These are phyloP conservation scores for Pisolithus thermaeus DNA, from an alignment of 1,284 basidiomycete species.

Conservation along the genomic window DNA sequence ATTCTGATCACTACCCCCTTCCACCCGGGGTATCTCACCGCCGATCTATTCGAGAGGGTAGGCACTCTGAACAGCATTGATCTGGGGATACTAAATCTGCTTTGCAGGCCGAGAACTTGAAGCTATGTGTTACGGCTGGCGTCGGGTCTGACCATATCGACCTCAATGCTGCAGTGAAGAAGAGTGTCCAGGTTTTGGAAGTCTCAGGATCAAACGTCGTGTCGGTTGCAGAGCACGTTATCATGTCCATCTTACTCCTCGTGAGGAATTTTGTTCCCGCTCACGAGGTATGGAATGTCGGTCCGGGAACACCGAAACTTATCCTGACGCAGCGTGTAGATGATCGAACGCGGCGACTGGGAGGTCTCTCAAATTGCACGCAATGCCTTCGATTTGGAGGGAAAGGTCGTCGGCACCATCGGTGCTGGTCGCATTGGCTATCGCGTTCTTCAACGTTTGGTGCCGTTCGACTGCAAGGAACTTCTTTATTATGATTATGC, in stretches of 20 bases:
- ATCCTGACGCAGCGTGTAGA: constrained; percentile 36
- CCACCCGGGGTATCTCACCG: constrained; percentile 87
- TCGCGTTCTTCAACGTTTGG: constrained; percentile 83
- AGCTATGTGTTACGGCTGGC: constrained; percentile 90
- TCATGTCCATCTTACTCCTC: constrained; percentile 72
- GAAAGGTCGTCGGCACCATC: constrained; percentile 87
- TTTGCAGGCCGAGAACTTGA: constrained; percentile 80
- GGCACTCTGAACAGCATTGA: background rate
- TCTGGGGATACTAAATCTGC: constrained; percentile 3
- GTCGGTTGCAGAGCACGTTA: constrained; percentile 89
- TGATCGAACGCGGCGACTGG: constrained; percentile 84
- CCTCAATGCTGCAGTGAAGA: constrained; percentile 82
- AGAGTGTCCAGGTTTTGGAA: constrained; percentile 79
- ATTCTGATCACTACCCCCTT: constrained; percentile 89
- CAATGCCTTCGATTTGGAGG: constrained; percentile 84
- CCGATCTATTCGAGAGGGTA: constrained; percentile 68
- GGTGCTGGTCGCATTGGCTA: constrained; percentile 87
- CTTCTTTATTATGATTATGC: constrained; percentile 93
- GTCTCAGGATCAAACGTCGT: constrained; percentile 84
- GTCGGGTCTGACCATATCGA: constrained; percentile 95
- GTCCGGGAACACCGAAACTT: background rate
- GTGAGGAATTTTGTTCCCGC: constrained; percentile 69
- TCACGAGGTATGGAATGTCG: constrained; percentile 38
- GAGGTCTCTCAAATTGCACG: constrained; percentile 78
- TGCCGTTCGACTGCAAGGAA: constrained; percentile 88